Conservation (phyloP, 2,329 filamentous ascomycete genomes). For the Pyrenophora tritici-repentis region DNA sequence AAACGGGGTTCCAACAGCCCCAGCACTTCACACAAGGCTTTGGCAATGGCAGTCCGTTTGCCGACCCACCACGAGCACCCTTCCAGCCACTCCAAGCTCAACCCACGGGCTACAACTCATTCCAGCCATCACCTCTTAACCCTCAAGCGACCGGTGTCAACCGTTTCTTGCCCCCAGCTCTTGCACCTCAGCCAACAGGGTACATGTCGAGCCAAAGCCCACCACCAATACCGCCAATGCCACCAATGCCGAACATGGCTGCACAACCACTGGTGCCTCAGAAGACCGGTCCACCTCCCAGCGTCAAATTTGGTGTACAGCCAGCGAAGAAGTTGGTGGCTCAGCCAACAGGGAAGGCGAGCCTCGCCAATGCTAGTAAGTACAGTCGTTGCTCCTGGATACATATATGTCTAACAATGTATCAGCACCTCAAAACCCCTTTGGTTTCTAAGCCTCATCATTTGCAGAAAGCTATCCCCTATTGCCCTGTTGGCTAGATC, state of each 20-base stretch:
- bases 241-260: slow-evolving; percentile 62
- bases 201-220: slow-evolving; percentile 55
- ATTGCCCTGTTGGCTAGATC: not conserved
- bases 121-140: slow-evolving; percentile 48
- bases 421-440: slow-evolving; percentile 72
- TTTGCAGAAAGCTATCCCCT: not conserved
- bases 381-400: slow-evolving; percentile 42
- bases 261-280: slow-evolving; percentile 70
- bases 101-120: slow-evolving; percentile 47
- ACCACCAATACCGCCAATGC: slow-evolving; percentile 63
- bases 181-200: slow-evolving; percentile 61
- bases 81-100: slow-evolving; percentile 48
- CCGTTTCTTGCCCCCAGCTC: slow-evolving; percentile 51
- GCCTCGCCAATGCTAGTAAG: slow-evolving; percentile 95
- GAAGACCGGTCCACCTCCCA: slow-evolving; percentile 82
- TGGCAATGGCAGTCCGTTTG: slow-evolving; percentile 55
- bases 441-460: slow-evolving; percentile 62
- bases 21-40: slow-evolving; percentile 51
- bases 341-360: slow-evolving; percentile 90
- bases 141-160: slow-evolving; percentile 62
- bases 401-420: slow-evolving; percentile 8
- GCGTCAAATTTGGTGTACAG: slow-evolving; percentile 84
- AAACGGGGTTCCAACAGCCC: slow-evolving; percentile 52
- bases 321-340: slow-evolving; percentile 75
- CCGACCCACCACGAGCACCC: slow-evolving; percentile 58